Evolutionary conservation across 2,329 filamentous ascomycete species (phyloP).

Genomic region (Didymella arachidicola): DNA sequence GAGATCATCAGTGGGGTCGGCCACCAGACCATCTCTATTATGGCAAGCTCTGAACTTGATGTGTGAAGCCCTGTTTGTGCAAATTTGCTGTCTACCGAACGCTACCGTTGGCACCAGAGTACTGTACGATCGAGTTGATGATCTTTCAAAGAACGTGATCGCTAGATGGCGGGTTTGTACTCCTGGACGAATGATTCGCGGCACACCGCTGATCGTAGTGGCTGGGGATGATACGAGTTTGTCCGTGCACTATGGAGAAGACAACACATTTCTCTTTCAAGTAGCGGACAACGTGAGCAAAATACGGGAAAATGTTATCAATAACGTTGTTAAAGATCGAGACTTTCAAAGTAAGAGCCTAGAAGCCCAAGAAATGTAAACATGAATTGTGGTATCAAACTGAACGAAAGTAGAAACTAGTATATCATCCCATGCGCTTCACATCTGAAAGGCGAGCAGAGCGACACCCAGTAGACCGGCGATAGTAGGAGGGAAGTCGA

Average conservation of each 20-base stretch:
- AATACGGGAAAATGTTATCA: background rate
- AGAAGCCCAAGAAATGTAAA: background rate
- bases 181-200: background rate
- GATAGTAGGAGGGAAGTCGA: slow-evolving; percentile 8
- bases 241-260: slow-evolving; percentile 1
- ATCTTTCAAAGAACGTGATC: too few relatives aligned
- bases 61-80: background rate
- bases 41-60: background rate
- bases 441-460: slow-evolving; percentile 15
- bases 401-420: background rate
- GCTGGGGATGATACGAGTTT: slow-evolving; percentile 12
- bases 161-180: too few relatives aligned
- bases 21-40: background rate
- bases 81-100: too few relatives aligned
- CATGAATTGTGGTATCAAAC: slow-evolving; percentile 11
- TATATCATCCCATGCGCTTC: background rate
- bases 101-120: too few relatives aligned
- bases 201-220: slow-evolving; percentile 3
- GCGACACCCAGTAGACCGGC: slow-evolving; percentile 19
- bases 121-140: too few relatives aligned
- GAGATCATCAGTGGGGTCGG: background rate
- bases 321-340: background rate
- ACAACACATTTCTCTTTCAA: too few relatives aligned
- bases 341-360: background rate
- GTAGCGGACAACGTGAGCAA: background rate